Evolutionary conservation across 306 rosid genomes (phyloP).

Genomic region (Castanospermum australe): DNA sequence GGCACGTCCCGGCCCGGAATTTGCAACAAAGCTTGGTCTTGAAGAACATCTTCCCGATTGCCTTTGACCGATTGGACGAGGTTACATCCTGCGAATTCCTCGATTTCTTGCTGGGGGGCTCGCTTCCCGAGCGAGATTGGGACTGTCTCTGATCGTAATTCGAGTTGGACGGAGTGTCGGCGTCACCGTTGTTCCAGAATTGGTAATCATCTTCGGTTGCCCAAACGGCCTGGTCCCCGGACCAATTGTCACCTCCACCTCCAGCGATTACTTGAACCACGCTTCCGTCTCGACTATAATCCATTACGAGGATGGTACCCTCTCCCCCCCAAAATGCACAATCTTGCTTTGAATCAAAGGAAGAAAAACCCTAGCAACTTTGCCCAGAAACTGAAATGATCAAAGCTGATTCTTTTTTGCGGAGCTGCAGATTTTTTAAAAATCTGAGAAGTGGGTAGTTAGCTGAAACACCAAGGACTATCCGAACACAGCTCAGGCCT

Average conservation of each 20-base stretch:
- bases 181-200: conserved; percentile 62
- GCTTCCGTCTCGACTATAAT: conserved; percentile 64
- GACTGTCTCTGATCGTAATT: conserved; percentile 66
- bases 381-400: conserved; percentile 23
- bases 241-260: conserved; percentile 67
- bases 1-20: conserved; percentile 89
- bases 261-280: conserved; percentile 81
- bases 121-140: conserved; percentile 73
- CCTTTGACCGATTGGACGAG: conserved; percentile 66
- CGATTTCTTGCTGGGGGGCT: conserved; percentile 81
- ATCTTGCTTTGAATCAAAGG: background rate
- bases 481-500: background rate
- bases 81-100: conserved; percentile 72
- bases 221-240: conserved; percentile 78
- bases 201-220: conserved; percentile 96
- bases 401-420: background rate
- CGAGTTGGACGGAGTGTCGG: conserved; percentile 73
- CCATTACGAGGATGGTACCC: conserved; percentile 45
- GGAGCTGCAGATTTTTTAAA: background rate
- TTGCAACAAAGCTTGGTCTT: conserved; percentile 98
- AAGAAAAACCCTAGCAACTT: conserved; percentile 38
- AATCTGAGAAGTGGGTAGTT: conserved; percentile 15
- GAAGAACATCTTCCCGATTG: conserved; percentile 97
- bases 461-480: background rate
- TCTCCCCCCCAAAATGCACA: background rate